phyloP scores from a whole-genome alignment of 495 filamentous ascomycete species.

The Penicillium crystallinum region DNA sequence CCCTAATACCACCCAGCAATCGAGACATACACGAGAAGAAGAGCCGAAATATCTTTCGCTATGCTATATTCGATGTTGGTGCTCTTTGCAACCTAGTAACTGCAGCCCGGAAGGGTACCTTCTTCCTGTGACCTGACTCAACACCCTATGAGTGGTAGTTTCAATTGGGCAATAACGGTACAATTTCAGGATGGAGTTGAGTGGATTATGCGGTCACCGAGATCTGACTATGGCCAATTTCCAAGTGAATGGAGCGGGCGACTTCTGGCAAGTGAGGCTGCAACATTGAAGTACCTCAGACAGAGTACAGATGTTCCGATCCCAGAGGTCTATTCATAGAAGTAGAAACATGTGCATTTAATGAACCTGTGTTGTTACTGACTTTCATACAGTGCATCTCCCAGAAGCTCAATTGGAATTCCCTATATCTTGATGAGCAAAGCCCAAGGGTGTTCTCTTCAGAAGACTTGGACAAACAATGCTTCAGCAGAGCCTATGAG shows the following conservation, averaged over 20 bases:
- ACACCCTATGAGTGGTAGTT: neutral
- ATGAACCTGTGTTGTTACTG: neutral
- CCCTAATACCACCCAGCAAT: too few species aligned
- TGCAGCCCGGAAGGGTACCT: neutral
- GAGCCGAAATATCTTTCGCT: too few species aligned
- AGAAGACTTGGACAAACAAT: neutral
- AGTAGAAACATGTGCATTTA: neutral
- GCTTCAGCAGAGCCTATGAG: neutral
- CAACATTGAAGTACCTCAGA: neutral
- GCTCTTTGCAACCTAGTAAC: neutral
- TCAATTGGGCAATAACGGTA: neutral
- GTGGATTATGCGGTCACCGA: neutral
- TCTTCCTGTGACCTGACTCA: neutral
- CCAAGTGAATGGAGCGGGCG: neutral
- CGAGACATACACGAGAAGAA: too few species aligned
- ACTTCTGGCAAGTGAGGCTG: neutral
- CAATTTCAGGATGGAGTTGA: neutral
- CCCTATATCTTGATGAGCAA: neutral
- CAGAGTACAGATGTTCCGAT: neutral
- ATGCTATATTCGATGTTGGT: neutral
- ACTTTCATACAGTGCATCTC: neutral
- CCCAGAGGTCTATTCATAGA: neutral
- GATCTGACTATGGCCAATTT: neutral
- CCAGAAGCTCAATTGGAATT: neutral
- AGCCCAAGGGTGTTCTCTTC: neutral